Evolutionary conservation across 2,329 filamentous ascomycete species (phyloP), one percentile per base, ranked within the genome.

Genomic region (Arthroderma sp.): DNA sequence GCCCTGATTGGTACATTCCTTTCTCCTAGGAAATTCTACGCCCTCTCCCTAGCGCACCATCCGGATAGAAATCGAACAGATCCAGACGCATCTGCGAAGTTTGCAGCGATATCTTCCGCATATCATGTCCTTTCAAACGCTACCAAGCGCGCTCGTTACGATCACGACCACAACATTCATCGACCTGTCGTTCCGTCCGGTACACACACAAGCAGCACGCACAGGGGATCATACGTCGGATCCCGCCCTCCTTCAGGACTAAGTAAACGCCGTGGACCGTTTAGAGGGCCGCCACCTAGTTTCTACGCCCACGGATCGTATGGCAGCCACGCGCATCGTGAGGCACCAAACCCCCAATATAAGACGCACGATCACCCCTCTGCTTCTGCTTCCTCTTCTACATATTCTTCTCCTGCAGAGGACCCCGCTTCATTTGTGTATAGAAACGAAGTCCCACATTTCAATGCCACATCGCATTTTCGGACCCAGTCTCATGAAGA

Each of bases 11-110:
- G 4, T 10, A 33, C 28, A n/a, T 2, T n/a, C 2, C 31, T 3
- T 7, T 28, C 38, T 28, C 31, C 40, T 40, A 71, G 68, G 53
- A 67, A 77, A 61, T 98, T 95, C 75, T 96, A 95, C 73, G 66
- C 74, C 49, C 83, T 96, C 61, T 94, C 87, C 58, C 94, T 95
- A 66, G 69, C 75, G 44, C 82, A 94, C 73, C 91, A 98, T 65
- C 91, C 91, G 1, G 91, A 98, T 72, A 79, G 80, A 60, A 93
- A 96, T 71, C 85, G 74, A 48, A 60, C 75, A 54, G 82, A 94
- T 64, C 82, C 84, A 4, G 60, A 67, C 47, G 83, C 88, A 50
- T 72, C 80, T 3, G 68, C 76, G 47, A 83, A 81, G 60, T 98
- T 94, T 72, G 78, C 87, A 62, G 74, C 78, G 54, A 82, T 95